Percentiles rank a stretch among this genome's conserved stretches.
Conservation (phyloP, 257 asterid genomes). For the Henckelia pumila region DNA sequence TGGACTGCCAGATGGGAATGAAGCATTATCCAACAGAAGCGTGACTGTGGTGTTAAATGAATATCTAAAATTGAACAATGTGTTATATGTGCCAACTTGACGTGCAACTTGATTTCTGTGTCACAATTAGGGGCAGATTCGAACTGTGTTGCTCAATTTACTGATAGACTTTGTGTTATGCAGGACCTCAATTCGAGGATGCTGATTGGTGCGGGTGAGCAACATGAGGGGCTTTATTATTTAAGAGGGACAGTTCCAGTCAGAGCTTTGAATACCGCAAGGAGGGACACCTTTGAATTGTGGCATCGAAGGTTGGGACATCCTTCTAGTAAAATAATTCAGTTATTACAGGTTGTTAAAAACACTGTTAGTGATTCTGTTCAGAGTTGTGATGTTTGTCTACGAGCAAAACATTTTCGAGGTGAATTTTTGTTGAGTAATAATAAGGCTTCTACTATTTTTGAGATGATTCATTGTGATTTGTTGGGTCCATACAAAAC, state of each 20-base stretch:
- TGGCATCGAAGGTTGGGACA: no score
- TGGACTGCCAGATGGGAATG: background rate
- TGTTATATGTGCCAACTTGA: conserved; percentile 5
- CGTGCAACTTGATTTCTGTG: conserved; percentile 5
- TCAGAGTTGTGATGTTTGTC: no score
- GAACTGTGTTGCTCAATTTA: background rate
- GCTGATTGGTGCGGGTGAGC: conserved; percentile 26
- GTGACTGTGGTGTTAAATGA: background rate
- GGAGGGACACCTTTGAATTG: no score
- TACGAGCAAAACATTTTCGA: no score
- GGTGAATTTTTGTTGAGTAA: background rate
- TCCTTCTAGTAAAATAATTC: no score
- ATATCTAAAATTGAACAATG: background rate
- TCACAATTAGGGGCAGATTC: no score
- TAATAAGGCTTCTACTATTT: background rate
- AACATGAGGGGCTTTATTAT: background rate
- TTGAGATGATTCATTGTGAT: conserved; percentile 7
- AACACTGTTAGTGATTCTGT: no score
- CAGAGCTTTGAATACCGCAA: no score
- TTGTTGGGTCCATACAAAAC: background rate
- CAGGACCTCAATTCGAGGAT: conserved; percentile 20
- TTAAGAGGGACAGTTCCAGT: no score
- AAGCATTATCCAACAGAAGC: background rate
- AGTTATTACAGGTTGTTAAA: no score
- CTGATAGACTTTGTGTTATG: conserved; percentile 2